Base-by-base conservation (phyloP, 148 eudicot species). In the Silene conica region DNA sequence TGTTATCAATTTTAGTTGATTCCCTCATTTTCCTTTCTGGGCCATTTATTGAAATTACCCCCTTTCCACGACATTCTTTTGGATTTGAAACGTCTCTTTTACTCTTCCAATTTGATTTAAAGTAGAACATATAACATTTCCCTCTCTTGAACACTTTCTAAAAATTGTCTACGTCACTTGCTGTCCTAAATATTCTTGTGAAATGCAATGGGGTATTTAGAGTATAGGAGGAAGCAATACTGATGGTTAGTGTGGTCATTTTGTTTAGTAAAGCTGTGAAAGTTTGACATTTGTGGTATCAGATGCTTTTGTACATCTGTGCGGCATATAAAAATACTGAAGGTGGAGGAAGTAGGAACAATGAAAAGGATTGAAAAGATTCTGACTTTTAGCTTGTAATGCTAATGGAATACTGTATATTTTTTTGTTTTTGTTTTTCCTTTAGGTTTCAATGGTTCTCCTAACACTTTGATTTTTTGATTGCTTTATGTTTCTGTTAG, bases 281-380 rank as follows among this genome's bases (percentile, higher is more conserved):
- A 3, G 3, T 71, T 48, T 70, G 75, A 75, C 55, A 55, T 21
- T 11, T 12, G 22, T 22, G 60, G 79, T 45, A 80, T 75, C 72
- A 25, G 72, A 70, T 80, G 62, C 75, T 80, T 70, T 15, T 59
- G 67, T 52, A 52, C 28, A 41, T 61, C 31, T 79, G 64, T 22
- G 50, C 23, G 65, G 74, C 71, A 52, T 70, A 55, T 43, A n/a
- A 7, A 28, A 70, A 59, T 3, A 31, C 12, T 2, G 67, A 25
- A 16, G 43, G 16, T 12, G 16, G 72, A 59, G 43, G 72, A 55
- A 41, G 20, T 71, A 59, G 43, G 72, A 55, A 41, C 21, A 22
- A 55, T 11, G 65, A 56, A 71, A 75, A 41, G 9, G 31, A 28
- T 11, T 26, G 5, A 23, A 45, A 69, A 63, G 63, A 52, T 52